Evolutionary conservation across 306 rosid species (phyloP).

Genomic region (Spatholobus suberectus): DNA sequence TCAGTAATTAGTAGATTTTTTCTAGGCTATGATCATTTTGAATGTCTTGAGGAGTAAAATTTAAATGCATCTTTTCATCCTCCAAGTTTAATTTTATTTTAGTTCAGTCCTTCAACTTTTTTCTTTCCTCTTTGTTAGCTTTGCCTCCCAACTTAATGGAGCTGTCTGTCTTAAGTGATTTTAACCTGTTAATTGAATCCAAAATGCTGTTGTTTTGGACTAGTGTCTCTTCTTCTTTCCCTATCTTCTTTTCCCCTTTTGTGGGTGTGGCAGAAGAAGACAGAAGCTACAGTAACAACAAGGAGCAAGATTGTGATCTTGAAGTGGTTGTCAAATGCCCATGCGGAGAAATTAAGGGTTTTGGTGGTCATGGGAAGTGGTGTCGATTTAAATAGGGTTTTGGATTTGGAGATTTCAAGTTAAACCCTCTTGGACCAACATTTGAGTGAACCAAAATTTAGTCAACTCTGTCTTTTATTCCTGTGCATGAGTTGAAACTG

Average conservation of each 20-base stretch:
- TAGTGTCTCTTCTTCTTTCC: neutral
- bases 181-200: neutral
- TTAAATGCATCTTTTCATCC: neutral
- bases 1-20: neutral
- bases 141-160: neutral
- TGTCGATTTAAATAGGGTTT: neutral
- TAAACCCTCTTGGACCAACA: neutral
- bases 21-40: neutral
- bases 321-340: neutral
- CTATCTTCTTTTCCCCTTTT: neutral
- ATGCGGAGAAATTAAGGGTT: neutral
- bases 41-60: constrained; percentile 4
- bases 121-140: neutral
- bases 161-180: neutral
- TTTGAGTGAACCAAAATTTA: neutral
- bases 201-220: neutral
- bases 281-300: neutral
- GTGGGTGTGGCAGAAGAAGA: neutral
- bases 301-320: neutral
- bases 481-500: neutral
- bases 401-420: neutral
- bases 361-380: neutral
- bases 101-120: neutral
- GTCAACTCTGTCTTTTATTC: neutral
- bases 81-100: neutral